These are phyloP conservation scores for Xanthoconium separans DNA, from an alignment of 1,284 basidiomycete species.

Conservation along the genomic window DNA sequence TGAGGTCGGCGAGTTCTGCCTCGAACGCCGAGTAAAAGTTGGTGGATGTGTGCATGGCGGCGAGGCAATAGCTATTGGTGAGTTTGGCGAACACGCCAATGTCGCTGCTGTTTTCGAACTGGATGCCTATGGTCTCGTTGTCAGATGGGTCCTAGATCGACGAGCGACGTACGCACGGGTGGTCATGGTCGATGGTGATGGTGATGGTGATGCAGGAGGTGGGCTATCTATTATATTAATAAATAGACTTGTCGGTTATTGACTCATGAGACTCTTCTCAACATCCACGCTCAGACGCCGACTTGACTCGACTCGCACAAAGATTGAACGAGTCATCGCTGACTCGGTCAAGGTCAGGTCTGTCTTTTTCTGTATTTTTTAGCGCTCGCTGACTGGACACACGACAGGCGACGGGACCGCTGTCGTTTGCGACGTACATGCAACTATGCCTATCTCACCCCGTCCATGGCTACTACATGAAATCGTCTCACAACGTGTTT, in stretches of 20 bases:
- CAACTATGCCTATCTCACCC: constrained; percentile 86
- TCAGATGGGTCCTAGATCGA: constrained; percentile 1
- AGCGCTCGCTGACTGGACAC: too few relatives aligned
- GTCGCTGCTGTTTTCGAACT: constrained; percentile 98
- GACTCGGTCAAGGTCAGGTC: constrained; percentile 63
- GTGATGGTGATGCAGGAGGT: not conserved
- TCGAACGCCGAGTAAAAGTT: constrained; percentile 99
- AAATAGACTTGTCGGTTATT: not conserved
- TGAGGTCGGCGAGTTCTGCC: constrained; percentile 88
- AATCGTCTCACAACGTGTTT: constrained; percentile 71
- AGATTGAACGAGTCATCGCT: constrained; percentile 61
- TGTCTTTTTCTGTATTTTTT: too few relatives aligned
- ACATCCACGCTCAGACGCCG: not conserved
- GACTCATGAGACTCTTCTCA: constrained; percentile 4
- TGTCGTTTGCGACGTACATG: constrained; percentile 87
- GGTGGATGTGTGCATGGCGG: constrained; percentile 90
- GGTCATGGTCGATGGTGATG: constrained; percentile 45
- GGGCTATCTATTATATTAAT: not conserved
- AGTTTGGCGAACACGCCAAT: constrained; percentile 94
- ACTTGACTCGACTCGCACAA: constrained; percentile 14
- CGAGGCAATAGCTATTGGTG: constrained; percentile 95
- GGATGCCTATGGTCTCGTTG: constrained; percentile 57
- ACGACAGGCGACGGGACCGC: constrained; percentile 77
- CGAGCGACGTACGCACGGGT: constrained; percentile 50
- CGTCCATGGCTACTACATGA: constrained; percentile 87